Conservation (phyloP, 768 basidiomycete species). For the Termitomyces sp. region DNA sequence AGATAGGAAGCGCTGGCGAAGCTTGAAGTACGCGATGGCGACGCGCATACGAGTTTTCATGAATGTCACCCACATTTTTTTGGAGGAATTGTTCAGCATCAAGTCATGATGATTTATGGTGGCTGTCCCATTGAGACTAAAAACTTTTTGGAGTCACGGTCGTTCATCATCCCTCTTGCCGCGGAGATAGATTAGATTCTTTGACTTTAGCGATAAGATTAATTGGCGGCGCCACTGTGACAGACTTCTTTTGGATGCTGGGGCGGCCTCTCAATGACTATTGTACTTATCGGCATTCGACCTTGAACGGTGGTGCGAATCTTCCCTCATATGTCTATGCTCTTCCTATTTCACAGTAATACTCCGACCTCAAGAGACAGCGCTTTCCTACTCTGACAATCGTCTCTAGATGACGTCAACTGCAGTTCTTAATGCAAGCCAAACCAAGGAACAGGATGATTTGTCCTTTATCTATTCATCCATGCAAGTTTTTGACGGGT, state of each 20-base stretch:
- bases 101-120: background rate
- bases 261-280: too few relatives aligned
- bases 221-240: background rate
- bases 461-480: background rate
- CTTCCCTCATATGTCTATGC: background rate
- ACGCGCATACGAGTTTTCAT: background rate
- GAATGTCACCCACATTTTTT: background rate
- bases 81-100: background rate
- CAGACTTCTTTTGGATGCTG: too few relatives aligned
- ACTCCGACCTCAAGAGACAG: background rate
- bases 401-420: background rate
- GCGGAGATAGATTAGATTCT: conserved; percentile 7
- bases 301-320: background rate
- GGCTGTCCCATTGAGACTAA: background rate
- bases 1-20: background rate
- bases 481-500: too few relatives aligned
- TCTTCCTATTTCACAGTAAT: background rate
- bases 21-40: background rate
- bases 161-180: background rate
- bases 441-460: background rate
- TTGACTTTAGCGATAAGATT: background rate
- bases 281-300: too few relatives aligned
- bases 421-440: background rate
- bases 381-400: background rate
- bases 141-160: background rate